Evolutionary conservation across 139 green algal genomes (phyloP).

Genomic region (Chara braunii): DNA sequence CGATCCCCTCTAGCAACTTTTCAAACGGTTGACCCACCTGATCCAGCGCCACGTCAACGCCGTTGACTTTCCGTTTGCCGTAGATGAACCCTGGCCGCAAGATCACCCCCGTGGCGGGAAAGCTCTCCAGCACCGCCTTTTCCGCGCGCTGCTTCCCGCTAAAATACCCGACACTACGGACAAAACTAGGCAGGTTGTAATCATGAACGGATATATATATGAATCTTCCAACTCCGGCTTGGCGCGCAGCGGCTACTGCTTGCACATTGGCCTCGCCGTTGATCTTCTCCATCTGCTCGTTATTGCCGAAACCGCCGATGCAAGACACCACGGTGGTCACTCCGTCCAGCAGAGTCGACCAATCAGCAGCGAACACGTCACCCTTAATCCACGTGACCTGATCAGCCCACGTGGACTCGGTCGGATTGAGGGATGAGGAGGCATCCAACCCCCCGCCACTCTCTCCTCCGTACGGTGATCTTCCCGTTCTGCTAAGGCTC

Average conservation of each 20-base stretch:
- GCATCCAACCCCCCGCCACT: neutral
- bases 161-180: slow-evolving; percentile 36
- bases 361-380: slow-evolving; percentile 27
- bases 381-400: slow-evolving; percentile 13
- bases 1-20: slow-evolving; percentile 24
- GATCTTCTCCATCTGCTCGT: slow-evolving; percentile 43
- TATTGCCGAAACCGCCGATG: slow-evolving; percentile 41
- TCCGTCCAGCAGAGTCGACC: neutral
- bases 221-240: slow-evolving; percentile 27
- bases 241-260: slow-evolving; percentile 13
- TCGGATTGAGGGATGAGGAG: neutral
- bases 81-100: slow-evolving; percentile 44
- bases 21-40: slow-evolving; percentile 30
- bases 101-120: slow-evolving; percentile 32
- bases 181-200: slow-evolving; percentile 44
- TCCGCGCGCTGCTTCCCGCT: slow-evolving; percentile 37
- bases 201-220: slow-evolving; percentile 48
- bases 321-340: slow-evolving; percentile 28
- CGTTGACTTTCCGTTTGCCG: slow-evolving; percentile 11
- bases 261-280: slow-evolving; percentile 35
- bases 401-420: neutral
- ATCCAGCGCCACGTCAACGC: slow-evolving; percentile 33
- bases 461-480: neutral
- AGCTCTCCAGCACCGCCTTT: slow-evolving; percentile 6
- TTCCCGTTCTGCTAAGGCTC: slow-evolving; percentile 27